Percentiles rank a stretch among this genome's conserved stretches.
These are phyloP conservation scores for Jamesozyma spencerorum DNA, from an alignment of 805 yeast genomes.

Conservation along the genomic window DNA sequence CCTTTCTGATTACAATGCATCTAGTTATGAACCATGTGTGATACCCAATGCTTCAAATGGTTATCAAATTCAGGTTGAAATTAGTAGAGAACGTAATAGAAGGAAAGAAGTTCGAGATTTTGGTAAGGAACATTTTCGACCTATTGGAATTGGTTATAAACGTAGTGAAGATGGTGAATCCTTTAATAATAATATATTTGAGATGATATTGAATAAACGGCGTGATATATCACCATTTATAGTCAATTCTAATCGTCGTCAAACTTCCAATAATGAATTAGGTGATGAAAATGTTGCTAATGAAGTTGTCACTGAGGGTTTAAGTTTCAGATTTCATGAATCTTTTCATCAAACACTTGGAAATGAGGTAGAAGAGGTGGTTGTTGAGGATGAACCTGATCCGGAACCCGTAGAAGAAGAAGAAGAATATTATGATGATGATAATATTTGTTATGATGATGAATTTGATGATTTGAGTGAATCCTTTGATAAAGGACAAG, in stretches of 20 bases:
- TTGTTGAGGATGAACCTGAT: not conserved
- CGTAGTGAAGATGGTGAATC: not conserved
- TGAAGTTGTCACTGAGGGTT: not conserved
- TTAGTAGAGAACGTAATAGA: not conserved
- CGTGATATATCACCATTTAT: not conserved
- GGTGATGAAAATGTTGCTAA: not conserved
- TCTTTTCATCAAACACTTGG: not conserved
- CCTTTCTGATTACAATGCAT: not conserved
- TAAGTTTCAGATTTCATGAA: conserved; percentile 2
- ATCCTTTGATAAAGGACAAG: not conserved
- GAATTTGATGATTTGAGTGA: not conserved
- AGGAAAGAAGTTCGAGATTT: conserved; percentile 22
- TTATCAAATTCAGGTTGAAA: not conserved
- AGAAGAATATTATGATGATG: conserved; percentile 3
- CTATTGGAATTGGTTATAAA: conserved; percentile 40
- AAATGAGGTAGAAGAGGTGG: not conserved
- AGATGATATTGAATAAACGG: not conserved
- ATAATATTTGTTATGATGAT: not conserved
- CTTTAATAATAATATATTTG: not conserved
- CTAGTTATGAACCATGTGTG: not conserved
- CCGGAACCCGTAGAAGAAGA: conserved; percentile 2
- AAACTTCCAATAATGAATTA: conserved; percentile 2
- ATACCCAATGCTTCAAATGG: not conserved
- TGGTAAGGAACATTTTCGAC: conserved; percentile 44
- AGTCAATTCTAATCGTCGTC: not conserved